Evolutionary conservation across 2,329 filamentous ascomycete genomes (phyloP), one percentile per base, ranked within the genome.

Genomic region (Trichoderma gracile): DNA sequence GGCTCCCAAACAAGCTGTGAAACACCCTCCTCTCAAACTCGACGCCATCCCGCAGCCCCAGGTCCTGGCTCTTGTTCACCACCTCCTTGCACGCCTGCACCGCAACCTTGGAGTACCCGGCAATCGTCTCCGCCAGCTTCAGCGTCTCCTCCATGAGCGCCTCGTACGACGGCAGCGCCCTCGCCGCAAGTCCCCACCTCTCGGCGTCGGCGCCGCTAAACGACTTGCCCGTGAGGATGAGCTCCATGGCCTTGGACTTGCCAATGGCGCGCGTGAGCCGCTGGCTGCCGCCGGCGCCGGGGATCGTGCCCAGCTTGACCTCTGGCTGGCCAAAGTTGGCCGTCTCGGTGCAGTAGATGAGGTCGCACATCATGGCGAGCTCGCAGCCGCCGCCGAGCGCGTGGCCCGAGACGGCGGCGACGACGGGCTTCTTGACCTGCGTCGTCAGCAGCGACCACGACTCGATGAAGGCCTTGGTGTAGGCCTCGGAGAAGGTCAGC

Each of bases 1-100:
- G 86, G 75, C 90, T 96, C 23, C 94, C 95, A 80, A 99, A 99
- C 73, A 97, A 74, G 27, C 88, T 85, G 78, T 99, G 95, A 82
- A 99, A 99, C 40, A 98, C 84, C 60, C 93, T 86, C 74, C 95
- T 85, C 84, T 99, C 95, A 78, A 88, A 98, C 80, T 99, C 95
- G 1, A 99, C 90, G 15, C 95, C 95, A 73, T 98, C 95, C 70
- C 90, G 82, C 66, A 99, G 80, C 3, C 89, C 83, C 70, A 97
- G 79, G 72, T 99, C 95, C 82, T 98, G 93, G 77, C 93, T 97
- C 88, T 97, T 98, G 77, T 98, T 97, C 63, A 99, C 94, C n/a
- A 95, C 94, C 82, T 99, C 95, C 84, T 99, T 99, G 64, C 86
- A 89, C 12, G 91, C 95, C 79, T 92, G 88, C 65, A 96, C 87